Conservation (phyloP, 139 green algal genomes). For the Deuterostichococcus epilithicus region DNA sequence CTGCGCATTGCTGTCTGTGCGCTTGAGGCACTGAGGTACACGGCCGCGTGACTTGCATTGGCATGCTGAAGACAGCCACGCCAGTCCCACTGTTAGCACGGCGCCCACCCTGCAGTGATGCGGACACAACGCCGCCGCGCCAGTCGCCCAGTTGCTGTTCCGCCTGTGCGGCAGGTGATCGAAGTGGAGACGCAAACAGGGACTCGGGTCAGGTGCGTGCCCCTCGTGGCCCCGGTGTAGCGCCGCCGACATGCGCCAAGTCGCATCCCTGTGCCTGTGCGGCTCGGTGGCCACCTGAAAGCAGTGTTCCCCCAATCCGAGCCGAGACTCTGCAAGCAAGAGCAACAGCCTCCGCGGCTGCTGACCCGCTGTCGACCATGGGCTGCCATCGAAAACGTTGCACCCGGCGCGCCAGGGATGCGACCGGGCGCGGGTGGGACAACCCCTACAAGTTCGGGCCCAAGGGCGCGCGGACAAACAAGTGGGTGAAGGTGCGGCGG, state of each 20-base stretch:
- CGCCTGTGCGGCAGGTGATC: not conserved
- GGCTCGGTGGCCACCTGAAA: too few species aligned
- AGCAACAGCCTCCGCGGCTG: not conserved
- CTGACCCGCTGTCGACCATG: not conserved
- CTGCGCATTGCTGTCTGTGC: not conserved
- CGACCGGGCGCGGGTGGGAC: constrained; percentile 24
- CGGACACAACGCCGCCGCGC: too few species aligned
- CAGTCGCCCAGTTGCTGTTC: too few species aligned
- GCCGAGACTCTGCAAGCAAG: not conserved
- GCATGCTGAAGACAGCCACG: too few species aligned
- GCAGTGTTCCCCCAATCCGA: too few species aligned
- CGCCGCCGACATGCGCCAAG: too few species aligned
- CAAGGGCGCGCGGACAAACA: constrained; percentile 16
- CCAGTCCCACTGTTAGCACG: too few species aligned
- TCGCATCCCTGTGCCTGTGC: too few species aligned
- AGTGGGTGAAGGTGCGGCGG: constrained; percentile 38
- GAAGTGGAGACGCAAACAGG: not conserved
- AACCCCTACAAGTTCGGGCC: constrained; percentile 26
- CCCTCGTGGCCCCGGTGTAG: too few species aligned
- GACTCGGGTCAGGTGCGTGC: not conserved
- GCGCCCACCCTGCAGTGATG: too few species aligned
- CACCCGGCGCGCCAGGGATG: constrained; percentile 9
- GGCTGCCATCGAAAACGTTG: not conserved
- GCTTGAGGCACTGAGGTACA: not conserved
- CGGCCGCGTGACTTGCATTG: too few species aligned